Evolutionary conservation across 192 early-diverging fungal genomes (phyloP), one percentile per base, ranked within the genome.

Genomic region (Coemansia sp.): DNA sequence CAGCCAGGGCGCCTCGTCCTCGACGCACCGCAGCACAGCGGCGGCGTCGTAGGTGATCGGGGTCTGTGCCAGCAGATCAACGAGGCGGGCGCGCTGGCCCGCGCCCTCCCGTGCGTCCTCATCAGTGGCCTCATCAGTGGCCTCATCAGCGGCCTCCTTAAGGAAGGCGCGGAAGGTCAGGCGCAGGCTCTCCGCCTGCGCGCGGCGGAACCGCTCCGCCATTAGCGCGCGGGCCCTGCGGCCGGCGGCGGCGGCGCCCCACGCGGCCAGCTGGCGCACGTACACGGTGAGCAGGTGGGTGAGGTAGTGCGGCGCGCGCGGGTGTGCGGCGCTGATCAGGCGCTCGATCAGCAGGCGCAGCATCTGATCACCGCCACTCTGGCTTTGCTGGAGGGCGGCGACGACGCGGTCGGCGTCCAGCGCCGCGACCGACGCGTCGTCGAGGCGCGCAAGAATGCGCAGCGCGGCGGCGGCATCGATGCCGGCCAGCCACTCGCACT

Each of bases 321-420:
- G 22, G 26, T 77, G 73, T 11, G 25, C 18, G 3, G 63, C 62
- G 0, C 27, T 11, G 10, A 77, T 31, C 5, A 77, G 62, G n/a
- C 73, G 62, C 55, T 77, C 73, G 19, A 77, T 70, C 25, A 77
- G 60, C 15, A 29, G 46, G 3, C 73, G 67, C 58, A 65, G 39
- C 3, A 56, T 26, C 25, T 35, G 19, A n/a, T 58, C 46, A 5
- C 64, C 60, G 15, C 15, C 6, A 3, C 19, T 30, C 29, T 47
- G 45, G 0, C 14, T 30, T 8, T 17, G 4, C 35, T 77, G 62
- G 3, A 68, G 52, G 4, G 43, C 35, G 9, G 13, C 18, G 35
- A 77, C 54, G 0, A 31, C 67, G 1, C 15, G 21, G 36, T 77
- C 73, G 4, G 73, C 73, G 7, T 77, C 73, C 9, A 77, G 39